Conservation (phyloP, 331 rosid species). For the Rosa hybrid region DNA sequence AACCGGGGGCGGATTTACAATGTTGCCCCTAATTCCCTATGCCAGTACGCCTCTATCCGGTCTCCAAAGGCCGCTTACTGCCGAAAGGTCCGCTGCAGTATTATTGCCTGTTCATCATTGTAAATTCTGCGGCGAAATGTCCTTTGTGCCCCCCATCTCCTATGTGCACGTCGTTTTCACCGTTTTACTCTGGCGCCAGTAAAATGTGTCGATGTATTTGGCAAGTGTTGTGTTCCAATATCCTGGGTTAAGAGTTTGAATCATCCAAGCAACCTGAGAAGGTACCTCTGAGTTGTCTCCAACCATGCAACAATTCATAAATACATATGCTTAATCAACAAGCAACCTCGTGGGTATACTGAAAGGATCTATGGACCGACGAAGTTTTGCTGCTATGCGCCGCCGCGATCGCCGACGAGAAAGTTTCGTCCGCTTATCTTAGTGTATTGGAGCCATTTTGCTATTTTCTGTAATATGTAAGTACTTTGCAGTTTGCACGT, state of each 20-base stretch:
- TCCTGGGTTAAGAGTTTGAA: not conserved
- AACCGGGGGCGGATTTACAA: not conserved
- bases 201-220: not conserved
- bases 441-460: not conserved
- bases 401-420: not conserved
- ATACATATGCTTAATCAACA: not conserved
- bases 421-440: not conserved
- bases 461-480: too few relatives aligned
- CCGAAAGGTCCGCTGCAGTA: slow-evolving; percentile 11
- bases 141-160: not conserved
- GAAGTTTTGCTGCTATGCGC: not conserved
- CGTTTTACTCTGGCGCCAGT: not conserved
- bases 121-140: not conserved
- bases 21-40: not conserved
- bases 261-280: slow-evolving; percentile 3
- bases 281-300: not conserved
- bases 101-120: not conserved
- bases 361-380: not conserved
- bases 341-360: not conserved
- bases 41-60: slow-evolving; percentile 50
- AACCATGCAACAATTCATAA: not conserved
- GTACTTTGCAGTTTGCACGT: too few relatives aligned
- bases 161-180: not conserved
- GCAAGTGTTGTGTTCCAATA: not conserved
- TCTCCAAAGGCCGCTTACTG: slow-evolving; percentile 53